These are phyloP conservation scores for Cladophialophora immunda DNA, from an alignment of 2,329 filamentous ascomycete species.

Conservation along the genomic window DNA sequence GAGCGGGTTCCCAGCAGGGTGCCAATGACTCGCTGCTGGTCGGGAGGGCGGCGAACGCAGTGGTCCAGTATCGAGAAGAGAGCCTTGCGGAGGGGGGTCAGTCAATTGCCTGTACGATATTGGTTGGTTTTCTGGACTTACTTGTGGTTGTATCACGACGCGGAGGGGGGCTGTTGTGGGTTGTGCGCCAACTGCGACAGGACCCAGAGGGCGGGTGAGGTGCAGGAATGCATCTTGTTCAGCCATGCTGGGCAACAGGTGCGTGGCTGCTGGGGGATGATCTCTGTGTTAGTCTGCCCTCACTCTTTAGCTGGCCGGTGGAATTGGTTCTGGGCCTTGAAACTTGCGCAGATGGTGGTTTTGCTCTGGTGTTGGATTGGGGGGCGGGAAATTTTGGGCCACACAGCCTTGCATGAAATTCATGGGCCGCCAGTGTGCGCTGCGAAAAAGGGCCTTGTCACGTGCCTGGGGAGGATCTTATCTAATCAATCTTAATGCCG, in stretches of 20 bases:
- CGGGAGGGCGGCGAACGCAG: slow-evolving; percentile 87
- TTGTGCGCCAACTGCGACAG: slow-evolving; percentile 78
- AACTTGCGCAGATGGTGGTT: neutral
- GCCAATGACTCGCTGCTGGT: slow-evolving; percentile 95
- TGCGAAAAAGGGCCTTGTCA: slow-evolving; percentile 3
- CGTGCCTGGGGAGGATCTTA: slow-evolving; percentile 23
- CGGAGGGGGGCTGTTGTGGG: slow-evolving; percentile 89
- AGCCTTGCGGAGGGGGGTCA: slow-evolving; percentile 55
- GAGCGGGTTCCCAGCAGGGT: slow-evolving; percentile 91
- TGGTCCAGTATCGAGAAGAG: slow-evolving; percentile 81
- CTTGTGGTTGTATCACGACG: slow-evolving; percentile 95
- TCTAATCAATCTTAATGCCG: slow-evolving; percentile 34
- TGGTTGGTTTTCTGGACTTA: slow-evolving; percentile 54
- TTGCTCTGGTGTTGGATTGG: neutral
- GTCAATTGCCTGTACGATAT: neutral
- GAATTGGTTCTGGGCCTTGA: neutral
- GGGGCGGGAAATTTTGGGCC: slow-evolving; percentile 11
- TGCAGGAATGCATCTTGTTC: slow-evolving; percentile 88
- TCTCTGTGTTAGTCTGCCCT: slow-evolving; percentile 29
- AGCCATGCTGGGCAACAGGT: slow-evolving; percentile 73
- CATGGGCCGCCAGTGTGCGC: slow-evolving; percentile 20
- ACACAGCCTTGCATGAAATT: slow-evolving; percentile 33
- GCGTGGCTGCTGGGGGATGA: slow-evolving; percentile 6
- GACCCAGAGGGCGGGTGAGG: slow-evolving; percentile 89
- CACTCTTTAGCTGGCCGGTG: slow-evolving; percentile 28